Conservation (phyloP, 192 early-diverging fungal species). For the Globomyces pollinis-pini region DNA sequence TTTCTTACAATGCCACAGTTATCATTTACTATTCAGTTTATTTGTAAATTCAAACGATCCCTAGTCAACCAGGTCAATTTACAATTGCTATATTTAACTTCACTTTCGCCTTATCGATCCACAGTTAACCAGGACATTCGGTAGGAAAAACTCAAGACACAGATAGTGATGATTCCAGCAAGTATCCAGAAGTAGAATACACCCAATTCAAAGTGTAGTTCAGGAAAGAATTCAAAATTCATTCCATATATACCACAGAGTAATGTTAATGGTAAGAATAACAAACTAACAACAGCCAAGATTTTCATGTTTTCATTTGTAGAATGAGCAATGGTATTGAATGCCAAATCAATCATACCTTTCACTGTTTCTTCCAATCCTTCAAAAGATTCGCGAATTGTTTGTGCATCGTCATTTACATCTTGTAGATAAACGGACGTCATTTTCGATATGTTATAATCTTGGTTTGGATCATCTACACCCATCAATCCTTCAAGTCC, state of each 20-base stretch:
- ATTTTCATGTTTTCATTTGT: conserved; percentile 37
- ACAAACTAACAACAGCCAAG: conserved; percentile 18
- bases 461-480: neutral
- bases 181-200: conserved; percentile 2
- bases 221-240: conserved; percentile 32
- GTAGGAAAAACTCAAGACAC: neutral
- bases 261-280: conserved; percentile 30
- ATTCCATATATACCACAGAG: conserved; percentile 32
- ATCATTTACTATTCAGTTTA: too few species aligned
- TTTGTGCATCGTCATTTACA: conserved; percentile 22
- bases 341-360: conserved; percentile 20
- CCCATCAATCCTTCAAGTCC: conserved; percentile 16
- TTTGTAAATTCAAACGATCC: too few species aligned
- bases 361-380: conserved; percentile 19
- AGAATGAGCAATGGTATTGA: conserved; percentile 30
- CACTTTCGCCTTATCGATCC: too few species aligned
- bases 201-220: conserved; percentile 5
- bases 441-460: conserved; percentile 15
- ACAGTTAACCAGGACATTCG: neutral
- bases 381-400: conserved; percentile 17
- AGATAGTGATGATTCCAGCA: neutral
- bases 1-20: too few species aligned
- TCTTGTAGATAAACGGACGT: conserved; percentile 23
- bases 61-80: too few species aligned
- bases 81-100: too few species aligned